Conservation (phyloP, 345 rosid species). For the Rhodomyrtus tomentosa region DNA sequence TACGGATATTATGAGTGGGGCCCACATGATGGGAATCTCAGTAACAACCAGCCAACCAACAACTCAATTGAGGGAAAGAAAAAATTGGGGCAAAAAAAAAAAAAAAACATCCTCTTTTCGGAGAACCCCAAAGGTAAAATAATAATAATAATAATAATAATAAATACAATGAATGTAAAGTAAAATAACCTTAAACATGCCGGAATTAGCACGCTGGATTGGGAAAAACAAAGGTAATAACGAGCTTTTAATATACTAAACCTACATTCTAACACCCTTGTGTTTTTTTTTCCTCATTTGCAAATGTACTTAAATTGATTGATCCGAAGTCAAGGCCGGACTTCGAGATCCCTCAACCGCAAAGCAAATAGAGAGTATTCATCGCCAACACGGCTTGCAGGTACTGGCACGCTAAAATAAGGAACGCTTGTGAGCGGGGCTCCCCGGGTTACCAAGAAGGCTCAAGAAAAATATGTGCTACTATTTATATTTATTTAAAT, state of each 20-base stretch:
- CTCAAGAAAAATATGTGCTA: not conserved
- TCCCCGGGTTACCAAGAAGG: too few species aligned
- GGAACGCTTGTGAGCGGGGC: accelerated
- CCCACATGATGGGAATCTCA: constrained; percentile 9
- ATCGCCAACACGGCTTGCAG: too few species aligned
- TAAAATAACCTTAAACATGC: not conserved
- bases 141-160: too few species aligned
- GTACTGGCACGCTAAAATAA: too few species aligned
- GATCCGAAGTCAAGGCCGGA: accelerated
- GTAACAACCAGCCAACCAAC: not conserved
- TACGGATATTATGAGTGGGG: constrained; percentile 21
- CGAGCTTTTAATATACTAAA: not conserved
- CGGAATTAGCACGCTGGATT: not conserved
- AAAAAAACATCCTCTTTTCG: not conserved
- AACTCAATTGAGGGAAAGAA: not conserved
- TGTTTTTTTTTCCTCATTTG: too few species aligned
- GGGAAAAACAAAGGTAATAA: not conserved
- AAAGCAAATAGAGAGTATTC: too few species aligned
- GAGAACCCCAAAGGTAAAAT: not conserved
- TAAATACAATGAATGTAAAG: accelerated
- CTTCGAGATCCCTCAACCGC: too few species aligned
- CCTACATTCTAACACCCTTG: not conserved
- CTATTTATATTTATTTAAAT: not conserved
- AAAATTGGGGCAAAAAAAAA: not conserved
- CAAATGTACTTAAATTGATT: too few species aligned